phyloP scores from a whole-genome alignment of 192 early-diverging fungal genomes.

The Diversispora epigaea region DNA sequence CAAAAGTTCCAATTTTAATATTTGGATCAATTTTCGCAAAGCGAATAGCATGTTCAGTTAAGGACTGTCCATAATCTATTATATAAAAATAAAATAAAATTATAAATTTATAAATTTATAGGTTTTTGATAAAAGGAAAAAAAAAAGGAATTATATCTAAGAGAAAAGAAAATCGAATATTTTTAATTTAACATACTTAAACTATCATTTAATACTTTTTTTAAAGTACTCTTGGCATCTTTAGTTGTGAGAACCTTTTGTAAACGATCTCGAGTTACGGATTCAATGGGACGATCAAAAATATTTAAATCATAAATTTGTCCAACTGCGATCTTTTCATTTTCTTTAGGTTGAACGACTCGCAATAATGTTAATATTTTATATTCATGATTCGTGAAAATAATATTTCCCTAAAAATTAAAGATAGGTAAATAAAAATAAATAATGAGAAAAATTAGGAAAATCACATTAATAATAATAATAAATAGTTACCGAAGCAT shows the following conservation, averaged over 20 bases:
- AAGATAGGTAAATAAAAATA: not conserved
- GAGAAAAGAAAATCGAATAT: not conserved
- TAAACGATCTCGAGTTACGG: conserved; percentile 55
- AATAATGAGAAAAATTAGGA: not conserved
- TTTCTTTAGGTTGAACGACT: conserved; percentile 79
- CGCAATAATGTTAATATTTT: conserved; percentile 83
- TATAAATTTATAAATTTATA: not conserved
- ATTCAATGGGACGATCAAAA: conserved; percentile 54
- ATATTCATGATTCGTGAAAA: conserved; percentile 88
- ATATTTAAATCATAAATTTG: conserved; percentile 70
- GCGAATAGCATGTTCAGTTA: conserved; percentile 81
- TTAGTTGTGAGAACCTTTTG: conserved; percentile 52
- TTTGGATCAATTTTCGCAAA: conserved; percentile 64
- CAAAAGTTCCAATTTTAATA: conserved; percentile 60
- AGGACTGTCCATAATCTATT: conserved; percentile 79
- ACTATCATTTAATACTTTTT: conserved; percentile 60
- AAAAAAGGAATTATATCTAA: too few species aligned
- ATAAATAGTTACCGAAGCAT: conserved; percentile 59
- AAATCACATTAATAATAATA: not conserved
- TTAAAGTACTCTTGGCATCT: conserved; percentile 67
- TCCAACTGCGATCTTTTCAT: conserved; percentile 78
- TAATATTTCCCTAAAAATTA: conserved; percentile 81
- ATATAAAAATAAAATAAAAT: not conserved
- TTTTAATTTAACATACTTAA: conserved; percentile 44
- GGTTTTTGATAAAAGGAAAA: not conserved